phyloP scores from a whole-genome alignment of 176 grass and related monocot species.

The Musa beccarii region DNA sequence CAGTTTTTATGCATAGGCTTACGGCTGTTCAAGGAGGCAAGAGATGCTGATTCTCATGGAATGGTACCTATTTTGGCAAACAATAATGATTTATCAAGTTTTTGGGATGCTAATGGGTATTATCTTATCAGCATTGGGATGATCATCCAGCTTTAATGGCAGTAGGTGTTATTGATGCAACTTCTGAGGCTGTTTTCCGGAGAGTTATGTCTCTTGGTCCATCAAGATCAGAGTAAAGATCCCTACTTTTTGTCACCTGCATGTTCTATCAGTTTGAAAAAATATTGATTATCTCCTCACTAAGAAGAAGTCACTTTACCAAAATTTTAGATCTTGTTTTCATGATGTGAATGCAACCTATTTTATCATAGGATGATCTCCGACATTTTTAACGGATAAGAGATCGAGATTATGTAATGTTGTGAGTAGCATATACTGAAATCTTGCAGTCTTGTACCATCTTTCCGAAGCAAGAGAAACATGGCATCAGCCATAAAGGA shows the following conservation, averaged over 20 bases:
- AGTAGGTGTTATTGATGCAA: constrained; percentile 86
- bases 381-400: not conserved
- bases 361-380: not conserved
- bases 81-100: not conserved
- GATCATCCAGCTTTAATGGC: constrained; percentile 99
- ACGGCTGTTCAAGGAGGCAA: constrained; percentile 90
- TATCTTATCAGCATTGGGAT: constrained; percentile 72
- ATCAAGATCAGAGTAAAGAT: constrained; percentile 89
- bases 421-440: not conserved
- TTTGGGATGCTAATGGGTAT: constrained; percentile 16
- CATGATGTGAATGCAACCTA: not conserved
- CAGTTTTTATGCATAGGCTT: constrained; percentile 38
- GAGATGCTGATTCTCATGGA: constrained; percentile 56
- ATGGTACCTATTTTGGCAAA: constrained; percentile 1
- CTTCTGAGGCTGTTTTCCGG: constrained; percentile 74
- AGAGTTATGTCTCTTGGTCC: constrained; percentile 86
- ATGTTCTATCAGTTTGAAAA: not conserved
- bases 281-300: no score
- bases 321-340: not conserved
- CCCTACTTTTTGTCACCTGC: not conserved
- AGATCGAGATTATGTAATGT: not conserved
- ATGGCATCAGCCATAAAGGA: not conserved
- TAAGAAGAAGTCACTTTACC: no score
- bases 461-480: not conserved
- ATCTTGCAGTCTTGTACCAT: not conserved